Evolutionary conservation across 176 grass and related monocot genomes (phyloP), one percentile per base, ranked within the genome.

Genomic region (Thalia dealbata): DNA sequence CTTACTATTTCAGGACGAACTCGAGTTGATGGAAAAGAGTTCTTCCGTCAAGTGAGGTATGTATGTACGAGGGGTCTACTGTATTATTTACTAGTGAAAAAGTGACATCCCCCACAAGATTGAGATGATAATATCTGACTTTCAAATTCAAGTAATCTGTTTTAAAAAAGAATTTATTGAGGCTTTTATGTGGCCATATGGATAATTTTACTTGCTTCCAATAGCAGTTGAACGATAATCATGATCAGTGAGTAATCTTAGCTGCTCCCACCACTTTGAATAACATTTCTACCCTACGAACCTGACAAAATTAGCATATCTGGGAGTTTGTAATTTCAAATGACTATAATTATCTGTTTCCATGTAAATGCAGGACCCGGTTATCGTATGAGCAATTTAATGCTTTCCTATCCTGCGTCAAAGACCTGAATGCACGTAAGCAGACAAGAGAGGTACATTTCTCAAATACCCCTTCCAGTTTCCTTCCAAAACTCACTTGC

Each of bases 331-430:
- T 30, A 1, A 64, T 64, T 13, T 6, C 15, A 14, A 28, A 7
- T 22, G 15, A 43, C 19, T 27, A 27, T 52, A 19, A 8, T 12
- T n/a, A 16, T 38, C 14, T 50, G 32, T 72, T 0, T 6, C 30
- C 50, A 67, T 84, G n/a, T n/a, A n/a, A n/a, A n/a, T n/a, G 78
- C 77, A 99, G 95, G 84, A 99, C 82, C 74, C 90, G 95, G 43
- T 73, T 99, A 77, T 91, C 95, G 43, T 93, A 93, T 73, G 95
- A 99, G 83, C 95, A 99, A 68, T 99, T 99, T 23, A 90, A 82
- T 69, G 83, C 90, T 58, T 99, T 99, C 78, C 90, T 99, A 69
- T 81, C 90, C 38, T 93, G 91, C 73, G 95, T 99, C 69, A 99
- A 97, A 84, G 95, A 97, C 69, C 76, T 99, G 59, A 99, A 93